Evolutionary conservation across 1,139 yeast genomes (phyloP).

Genomic region (Candida smagusa): DNA sequence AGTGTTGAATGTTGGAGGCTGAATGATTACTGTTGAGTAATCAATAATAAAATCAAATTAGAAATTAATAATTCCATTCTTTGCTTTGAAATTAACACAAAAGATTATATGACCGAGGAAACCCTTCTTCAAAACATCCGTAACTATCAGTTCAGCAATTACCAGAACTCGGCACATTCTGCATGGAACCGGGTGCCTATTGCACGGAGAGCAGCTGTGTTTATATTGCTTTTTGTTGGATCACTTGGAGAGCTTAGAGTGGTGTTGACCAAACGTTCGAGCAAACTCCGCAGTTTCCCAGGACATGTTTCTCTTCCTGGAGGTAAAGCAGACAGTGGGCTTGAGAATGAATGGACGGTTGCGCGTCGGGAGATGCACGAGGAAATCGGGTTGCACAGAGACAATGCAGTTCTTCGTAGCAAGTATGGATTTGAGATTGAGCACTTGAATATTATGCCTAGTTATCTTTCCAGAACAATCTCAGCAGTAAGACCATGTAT

Average conservation of each 20-base stretch:
- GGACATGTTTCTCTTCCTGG: conserved; percentile 93
- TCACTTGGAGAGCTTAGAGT: conserved; percentile 71
- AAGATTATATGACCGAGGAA: conserved; percentile 15
- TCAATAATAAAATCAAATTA: background rate
- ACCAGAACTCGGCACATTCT: conserved; percentile 31
- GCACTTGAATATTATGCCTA: conserved; percentile 60
- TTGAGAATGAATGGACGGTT: conserved; percentile 67
- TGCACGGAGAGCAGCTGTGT: conserved; percentile 71
- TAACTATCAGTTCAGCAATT: conserved; percentile 21
- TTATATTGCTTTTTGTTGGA: conserved; percentile 69
- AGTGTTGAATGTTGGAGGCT: background rate
- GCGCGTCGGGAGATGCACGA: conserved; percentile 83
- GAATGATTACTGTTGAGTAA: background rate
- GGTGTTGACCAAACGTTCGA: conserved; percentile 71
- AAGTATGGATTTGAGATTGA: conserved; percentile 55
- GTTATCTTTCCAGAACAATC: conserved; percentile 75
- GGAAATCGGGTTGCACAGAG: conserved; percentile 71
- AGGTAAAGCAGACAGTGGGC: conserved; percentile 69
- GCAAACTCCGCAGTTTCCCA: conserved; percentile 66
- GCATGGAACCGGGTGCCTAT: conserved; percentile 60
- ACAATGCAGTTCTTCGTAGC: conserved; percentile 40
- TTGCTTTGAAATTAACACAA: background rate
- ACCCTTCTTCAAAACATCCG: conserved; percentile 20
- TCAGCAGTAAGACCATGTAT: conserved; percentile 81
- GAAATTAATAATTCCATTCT: background rate